Conservation (phyloP, 2,329 filamentous ascomycete species). For the Didymella exigua region DNA sequence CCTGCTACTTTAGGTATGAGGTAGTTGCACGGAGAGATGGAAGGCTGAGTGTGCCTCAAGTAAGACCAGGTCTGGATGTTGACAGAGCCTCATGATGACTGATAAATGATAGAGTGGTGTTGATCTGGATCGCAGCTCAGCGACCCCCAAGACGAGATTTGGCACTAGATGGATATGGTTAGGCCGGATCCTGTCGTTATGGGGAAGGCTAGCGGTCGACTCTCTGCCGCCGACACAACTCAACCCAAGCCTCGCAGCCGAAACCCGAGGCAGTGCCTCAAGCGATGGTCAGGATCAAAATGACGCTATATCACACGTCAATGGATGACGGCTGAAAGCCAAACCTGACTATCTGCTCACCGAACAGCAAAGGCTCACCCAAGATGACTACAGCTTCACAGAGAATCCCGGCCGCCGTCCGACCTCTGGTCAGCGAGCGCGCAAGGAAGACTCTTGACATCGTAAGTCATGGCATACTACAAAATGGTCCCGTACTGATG, state of each 20-base stretch:
- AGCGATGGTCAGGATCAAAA: neutral
- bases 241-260: neutral
- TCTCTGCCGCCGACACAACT: constrained; percentile 7
- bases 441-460: constrained; percentile 82
- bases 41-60: neutral
- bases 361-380: neutral
- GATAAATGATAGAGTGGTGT: neutral
- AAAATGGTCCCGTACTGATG: neutral
- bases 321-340: constrained; percentile 5
- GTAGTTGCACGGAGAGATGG: neutral
- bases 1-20: neutral
- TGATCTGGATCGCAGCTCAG: neutral
- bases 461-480: constrained; percentile 44
- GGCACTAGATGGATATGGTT: neutral
- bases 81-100: neutral
- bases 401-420: constrained; percentile 61
- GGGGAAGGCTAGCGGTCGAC: constrained; percentile 4
- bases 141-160: neutral
- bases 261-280: constrained; percentile 1
- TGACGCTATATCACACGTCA: neutral
- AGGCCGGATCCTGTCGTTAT: neutral
- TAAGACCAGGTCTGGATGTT: neutral
- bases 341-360: neutral
- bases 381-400: constrained; percentile 50
- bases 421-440: constrained; percentile 74